Evolutionary conservation across 2,329 filamentous ascomycete species (phyloP), one percentile per base, ranked within the genome.

Genomic region (Pseudopithomyces maydicus): DNA sequence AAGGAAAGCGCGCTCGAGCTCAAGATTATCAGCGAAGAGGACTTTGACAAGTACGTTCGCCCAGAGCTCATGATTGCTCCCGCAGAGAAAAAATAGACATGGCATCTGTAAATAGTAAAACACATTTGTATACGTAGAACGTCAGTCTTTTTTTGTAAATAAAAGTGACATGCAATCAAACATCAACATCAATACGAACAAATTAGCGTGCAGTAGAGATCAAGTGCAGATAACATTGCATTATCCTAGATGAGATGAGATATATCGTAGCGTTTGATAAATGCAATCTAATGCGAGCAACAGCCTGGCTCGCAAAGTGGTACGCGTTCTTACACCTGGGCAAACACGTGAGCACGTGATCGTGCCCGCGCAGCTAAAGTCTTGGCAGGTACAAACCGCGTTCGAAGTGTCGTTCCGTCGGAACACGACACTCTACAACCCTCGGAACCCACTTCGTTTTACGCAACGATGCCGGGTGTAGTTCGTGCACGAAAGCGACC

Each of bases 31-130:
- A 94, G 88, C 63, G 88, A 89, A 74, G 91, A 90, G 72, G 93
- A 97, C 74, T 98, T 98, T 74, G 92, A 97, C 78, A 84, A 86
- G 66, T 84, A 96, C 64, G 95, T 99, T 65, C 88, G 88, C 71
- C 95, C 95, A 22, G 94, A 98, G 82, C 85, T 98, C 74, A 99
- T 99, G 94, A 84, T 99, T 73, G 88, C 89, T 58, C 94, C 94
- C 47, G 89, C 87, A 78, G 86, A 88, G 71, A 84, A 84, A 76
- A 85, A 87, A 73, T 83, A 80, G 62, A 67, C 57, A 44, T 17
- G 39, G 23, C 32, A 29, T 36, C 45, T 45, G 45, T 50, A 60
- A 58, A 54, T 54, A 55, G 26, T 48, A 35, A 19, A 41, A 26
- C 50, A 55, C 49, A 45, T 10, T 19, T 41, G 53, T 58, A 52